Percentiles rank a stretch among this genome's conserved stretches.
These are phyloP conservation scores for Thelonectria rubi DNA, from an alignment of 2,329 filamentous ascomycete genomes.

Conservation along the genomic window DNA sequence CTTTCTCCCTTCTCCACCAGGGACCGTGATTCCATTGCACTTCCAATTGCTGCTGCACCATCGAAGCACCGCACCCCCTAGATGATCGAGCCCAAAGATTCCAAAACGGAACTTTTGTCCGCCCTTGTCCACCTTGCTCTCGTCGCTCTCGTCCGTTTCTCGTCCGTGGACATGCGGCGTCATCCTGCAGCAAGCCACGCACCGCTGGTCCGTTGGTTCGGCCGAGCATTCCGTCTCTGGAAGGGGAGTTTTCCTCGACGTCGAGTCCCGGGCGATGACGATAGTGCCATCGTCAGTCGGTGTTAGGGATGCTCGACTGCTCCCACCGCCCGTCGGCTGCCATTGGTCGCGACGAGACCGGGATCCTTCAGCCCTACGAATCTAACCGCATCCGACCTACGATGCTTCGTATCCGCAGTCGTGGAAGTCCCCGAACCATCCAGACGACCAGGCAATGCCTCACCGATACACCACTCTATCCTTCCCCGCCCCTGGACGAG, in stretches of 20 bases:
- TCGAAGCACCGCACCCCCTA: too few species aligned
- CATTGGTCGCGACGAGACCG: slow-evolving; percentile 25
- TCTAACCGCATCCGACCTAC: slow-evolving; percentile 30
- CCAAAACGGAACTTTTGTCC: slow-evolving; percentile 26
- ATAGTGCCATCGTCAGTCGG: too few species aligned
- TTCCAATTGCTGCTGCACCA: too few species aligned
- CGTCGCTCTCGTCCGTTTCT: background rate
- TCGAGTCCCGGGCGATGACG: too few species aligned
- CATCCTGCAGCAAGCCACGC: slow-evolving; percentile 20
- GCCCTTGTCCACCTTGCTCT: slow-evolving; percentile 10
- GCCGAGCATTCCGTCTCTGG: too few species aligned
- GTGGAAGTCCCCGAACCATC: slow-evolving; percentile 34
- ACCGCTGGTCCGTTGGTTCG: slow-evolving; percentile 1
- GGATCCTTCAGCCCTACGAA: slow-evolving; percentile 41
- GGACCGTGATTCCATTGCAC: background rate
- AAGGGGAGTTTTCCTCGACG: background rate
- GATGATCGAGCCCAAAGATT: background rate
- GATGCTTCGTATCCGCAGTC: slow-evolving; percentile 29
- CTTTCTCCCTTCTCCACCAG: background rate
- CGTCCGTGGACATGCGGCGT: slow-evolving; percentile 9
- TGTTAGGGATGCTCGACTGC: background rate
- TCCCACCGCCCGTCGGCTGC: background rate
- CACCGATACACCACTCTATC: slow-evolving; percentile 22
- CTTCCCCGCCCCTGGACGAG: slow-evolving; percentile 28
- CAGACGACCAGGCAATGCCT: slow-evolving; percentile 26